These are phyloP conservation scores for Populus tremula DNA, from an alignment of 345 rosid genomes.

Conservation along the genomic window DNA sequence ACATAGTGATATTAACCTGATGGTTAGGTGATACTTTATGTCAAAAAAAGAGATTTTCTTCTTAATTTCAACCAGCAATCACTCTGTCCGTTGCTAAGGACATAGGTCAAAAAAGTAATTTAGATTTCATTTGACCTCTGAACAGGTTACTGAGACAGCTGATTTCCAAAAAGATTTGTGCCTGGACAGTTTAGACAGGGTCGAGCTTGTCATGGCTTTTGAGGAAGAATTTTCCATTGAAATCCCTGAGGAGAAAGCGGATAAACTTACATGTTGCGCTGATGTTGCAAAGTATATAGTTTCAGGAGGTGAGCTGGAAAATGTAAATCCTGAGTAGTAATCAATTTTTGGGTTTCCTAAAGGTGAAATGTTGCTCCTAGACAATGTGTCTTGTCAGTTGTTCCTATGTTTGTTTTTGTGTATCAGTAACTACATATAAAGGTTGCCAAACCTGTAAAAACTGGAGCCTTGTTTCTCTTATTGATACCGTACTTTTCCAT, in stretches of 20 bases:
- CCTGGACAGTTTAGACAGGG: constrained; percentile 65
- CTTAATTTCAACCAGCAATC: background rate
- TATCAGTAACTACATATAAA: background rate
- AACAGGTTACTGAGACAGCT: constrained; percentile 57
- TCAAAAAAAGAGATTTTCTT: background rate
- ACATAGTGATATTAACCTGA: background rate
- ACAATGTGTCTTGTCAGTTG: background rate
- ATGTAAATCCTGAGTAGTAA: background rate
- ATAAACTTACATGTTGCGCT: constrained; percentile 55
- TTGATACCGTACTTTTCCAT: background rate
- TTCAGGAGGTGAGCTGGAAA: constrained; percentile 32
- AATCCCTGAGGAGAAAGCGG: constrained; percentile 63
- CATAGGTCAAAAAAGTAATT: background rate
- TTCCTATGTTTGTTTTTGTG: constrained; percentile 4
- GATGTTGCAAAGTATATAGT: constrained; percentile 54
- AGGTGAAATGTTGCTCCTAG: background rate
- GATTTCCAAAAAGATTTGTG: constrained; percentile 59
- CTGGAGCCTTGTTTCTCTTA: background rate
- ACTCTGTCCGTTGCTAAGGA: background rate
- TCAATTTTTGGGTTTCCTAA: background rate
- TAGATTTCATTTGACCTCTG: background rate
- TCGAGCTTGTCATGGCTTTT: constrained; percentile 68
- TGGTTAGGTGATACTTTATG: background rate
- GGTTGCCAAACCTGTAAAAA: background rate
- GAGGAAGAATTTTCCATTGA: constrained; percentile 63